These are phyloP conservation scores for Rhipidocladum racemiflorum DNA, from an alignment of 176 grass and related monocot genomes.

Conservation along the genomic window DNA sequence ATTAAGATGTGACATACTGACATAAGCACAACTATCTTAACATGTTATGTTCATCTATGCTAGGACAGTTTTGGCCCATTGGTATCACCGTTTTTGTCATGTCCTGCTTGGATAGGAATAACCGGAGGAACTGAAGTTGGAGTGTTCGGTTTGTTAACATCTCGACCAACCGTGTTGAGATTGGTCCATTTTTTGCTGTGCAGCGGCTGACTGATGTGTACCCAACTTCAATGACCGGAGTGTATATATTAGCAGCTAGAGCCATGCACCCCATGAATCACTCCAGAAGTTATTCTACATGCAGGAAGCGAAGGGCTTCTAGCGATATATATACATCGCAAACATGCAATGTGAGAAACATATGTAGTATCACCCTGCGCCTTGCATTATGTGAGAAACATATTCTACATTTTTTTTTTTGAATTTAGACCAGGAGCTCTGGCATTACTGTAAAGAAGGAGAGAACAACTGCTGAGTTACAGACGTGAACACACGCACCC, in stretches of 20 bases:
- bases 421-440: too few relatives aligned
- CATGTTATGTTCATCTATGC: background rate
- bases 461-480: too few relatives aligned
- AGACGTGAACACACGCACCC: too few relatives aligned
- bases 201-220: background rate
- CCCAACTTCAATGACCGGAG: background rate
- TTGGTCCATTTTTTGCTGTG: background rate
- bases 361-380: background rate
- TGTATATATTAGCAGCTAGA: background rate
- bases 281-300: too few relatives aligned
- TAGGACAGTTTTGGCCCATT: background rate
- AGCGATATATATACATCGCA: too few relatives aligned
- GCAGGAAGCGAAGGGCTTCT: background rate
- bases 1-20: background rate
- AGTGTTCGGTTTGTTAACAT: slow-evolving; percentile 4
- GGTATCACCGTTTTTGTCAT: background rate
- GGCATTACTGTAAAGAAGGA: too few relatives aligned
- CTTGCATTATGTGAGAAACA: background rate
- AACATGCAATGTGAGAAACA: background rate
- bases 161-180: background rate
- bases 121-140: background rate
- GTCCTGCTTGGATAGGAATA: slow-evolving; percentile 6
- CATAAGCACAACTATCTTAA: background rate
- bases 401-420: too few relatives aligned
- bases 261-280: background rate